phyloP scores from a whole-genome alignment of 2,329 filamentous ascomycete genomes.

The Fusarium sp. region DNA sequence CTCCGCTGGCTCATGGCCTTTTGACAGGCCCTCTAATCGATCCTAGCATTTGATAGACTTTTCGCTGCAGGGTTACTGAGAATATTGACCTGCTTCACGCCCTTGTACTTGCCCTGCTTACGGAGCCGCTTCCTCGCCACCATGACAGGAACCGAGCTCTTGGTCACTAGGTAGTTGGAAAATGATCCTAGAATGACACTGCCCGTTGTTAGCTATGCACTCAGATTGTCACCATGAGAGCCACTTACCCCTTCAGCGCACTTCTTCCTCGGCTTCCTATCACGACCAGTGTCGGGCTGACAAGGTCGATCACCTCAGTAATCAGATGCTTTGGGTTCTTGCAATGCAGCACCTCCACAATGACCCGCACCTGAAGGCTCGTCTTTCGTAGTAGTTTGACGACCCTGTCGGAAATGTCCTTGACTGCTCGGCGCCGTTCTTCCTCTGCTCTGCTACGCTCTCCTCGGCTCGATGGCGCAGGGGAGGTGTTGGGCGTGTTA shows the following conservation, averaged over 20 bases:
- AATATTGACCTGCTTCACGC: slow-evolving; percentile 83
- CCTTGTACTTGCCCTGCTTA: slow-evolving; percentile 87
- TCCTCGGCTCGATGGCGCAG: slow-evolving; percentile 60
- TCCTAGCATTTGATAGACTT: slow-evolving; percentile 78
- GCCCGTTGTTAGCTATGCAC: slow-evolving; percentile 47
- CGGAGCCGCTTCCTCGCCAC: slow-evolving; percentile 90
- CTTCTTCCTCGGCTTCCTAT: slow-evolving; percentile 92
- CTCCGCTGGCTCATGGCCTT: neutral
- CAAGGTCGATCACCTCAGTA: slow-evolving; percentile 94
- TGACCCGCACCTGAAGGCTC: slow-evolving; percentile 88
- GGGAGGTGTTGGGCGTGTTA: slow-evolving; percentile 57
- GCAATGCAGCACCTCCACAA: slow-evolving; percentile 97
- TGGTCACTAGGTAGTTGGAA: slow-evolving; percentile 96
- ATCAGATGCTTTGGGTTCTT: slow-evolving; percentile 97
- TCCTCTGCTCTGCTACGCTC: slow-evolving; percentile 75
- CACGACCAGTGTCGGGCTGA: slow-evolving; percentile 92
- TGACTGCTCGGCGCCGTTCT: slow-evolving; percentile 84
- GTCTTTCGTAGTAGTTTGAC: slow-evolving; percentile 92
- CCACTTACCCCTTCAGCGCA: slow-evolving; percentile 87
- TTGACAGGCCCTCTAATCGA: slow-evolving; percentile 66
- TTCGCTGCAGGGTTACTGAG: slow-evolving; percentile 76
- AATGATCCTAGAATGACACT: slow-evolving; percentile 96
- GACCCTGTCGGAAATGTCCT: slow-evolving; percentile 85
- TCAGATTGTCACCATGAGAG: neutral
- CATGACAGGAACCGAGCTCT: slow-evolving; percentile 98